Base-by-base conservation (phyloP, 495 filamentous ascomycete genomes). In the Penicillium nucicola region DNA sequence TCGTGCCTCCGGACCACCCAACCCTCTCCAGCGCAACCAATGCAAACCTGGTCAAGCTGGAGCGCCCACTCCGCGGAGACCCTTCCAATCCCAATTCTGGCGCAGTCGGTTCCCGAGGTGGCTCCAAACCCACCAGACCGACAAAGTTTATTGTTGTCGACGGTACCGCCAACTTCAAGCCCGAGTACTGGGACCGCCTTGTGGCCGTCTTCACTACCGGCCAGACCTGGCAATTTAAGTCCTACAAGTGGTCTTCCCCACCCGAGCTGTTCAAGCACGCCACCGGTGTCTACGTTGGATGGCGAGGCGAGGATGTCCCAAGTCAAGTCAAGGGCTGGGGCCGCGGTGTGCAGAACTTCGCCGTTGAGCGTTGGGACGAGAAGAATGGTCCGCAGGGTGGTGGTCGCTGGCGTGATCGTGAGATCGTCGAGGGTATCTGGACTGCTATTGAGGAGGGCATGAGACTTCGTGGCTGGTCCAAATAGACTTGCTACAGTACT, bases 191-290 rank as follows among this genome's bases (percentile, higher is more conserved):
- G 93, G 83, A 85, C 49, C 85, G 95, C 15, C 88, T 99, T 9
- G 93, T 97, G 8, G 95, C 89, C 8, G 90, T 99, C 38, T 99
- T 99, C 71, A 99, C 93, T 0, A 99, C 93, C 8, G 93, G 93
- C 18, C 93, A 99, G 69, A 85, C 87, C 10, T 99, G 93, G 93
- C 93, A 99, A 68, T 99, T 97, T 73, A 95, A 96, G 71, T 86
- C 84, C 39, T 99, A 97, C 79, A 95, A 93, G 72, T 97, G 93
- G 92, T 85, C 86, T 50, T 83, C 89, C 20, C 89, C 95, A 4
- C 72, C 82, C 3, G 93, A 97, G 53, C 77, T 99, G 25, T 99
- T 99, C 71, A 79, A 83, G 52, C 87, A 96, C 55, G 85, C 88
- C 15, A 77, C 87, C 12, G 93, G 93, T 41, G 74, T 97, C 36